Base-by-base conservation (phyloP, 257 asterid genomes). In the Nyctanthes arbortristis region DNA sequence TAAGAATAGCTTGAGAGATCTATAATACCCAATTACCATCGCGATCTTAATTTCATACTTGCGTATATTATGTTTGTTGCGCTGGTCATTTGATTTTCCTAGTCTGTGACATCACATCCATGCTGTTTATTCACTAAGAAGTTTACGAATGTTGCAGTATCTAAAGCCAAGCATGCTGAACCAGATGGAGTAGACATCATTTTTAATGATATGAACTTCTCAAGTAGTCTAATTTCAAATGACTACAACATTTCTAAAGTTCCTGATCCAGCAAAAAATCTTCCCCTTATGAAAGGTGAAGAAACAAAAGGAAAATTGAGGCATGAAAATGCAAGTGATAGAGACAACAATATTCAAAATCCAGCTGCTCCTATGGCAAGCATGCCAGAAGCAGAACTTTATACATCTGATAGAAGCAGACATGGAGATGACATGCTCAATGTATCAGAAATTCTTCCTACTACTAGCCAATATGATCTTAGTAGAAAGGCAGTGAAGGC, bases 241-340 rank as follows among this genome's bases (percentile, higher is more conserved):
- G 91, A 84, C 80, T 85, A 93, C 75, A 87, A 70, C 68, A 67
- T 88, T 79, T 78, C 96, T n/a, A 83, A 83, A 76, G 45, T 40
- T 18, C 35, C 75, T 35, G 78, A 36, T 63, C 73, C 71, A 18
- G 8, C 36, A 45, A 77, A 81, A 73, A 36, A 70, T 39, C 65
- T 32, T 63, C 69, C 86, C 10, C 39, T 62, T 12, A 66, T 61
- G 69, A 75, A 75, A 75, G 69, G 69, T 66, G 73, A 75, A 75
- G 76, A 77, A 49, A 36, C 64, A 60, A 75, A 81, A 74, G 80
- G 71, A 61, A 83, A 75, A 58, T n/a, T 31, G 18, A 79, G 32
- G 35, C 14, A 30, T 49, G 32, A 84, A 62, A 73, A 52, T 31
- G 57, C 52, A 27, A 68, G 78, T 36, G 69, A 49, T 43, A 65